Percentiles rank a stretch among this genome's conserved stretches.
Conservation (phyloP, 2,329 filamentous ascomycete genomes). For the Aspergillus japonicus region DNA sequence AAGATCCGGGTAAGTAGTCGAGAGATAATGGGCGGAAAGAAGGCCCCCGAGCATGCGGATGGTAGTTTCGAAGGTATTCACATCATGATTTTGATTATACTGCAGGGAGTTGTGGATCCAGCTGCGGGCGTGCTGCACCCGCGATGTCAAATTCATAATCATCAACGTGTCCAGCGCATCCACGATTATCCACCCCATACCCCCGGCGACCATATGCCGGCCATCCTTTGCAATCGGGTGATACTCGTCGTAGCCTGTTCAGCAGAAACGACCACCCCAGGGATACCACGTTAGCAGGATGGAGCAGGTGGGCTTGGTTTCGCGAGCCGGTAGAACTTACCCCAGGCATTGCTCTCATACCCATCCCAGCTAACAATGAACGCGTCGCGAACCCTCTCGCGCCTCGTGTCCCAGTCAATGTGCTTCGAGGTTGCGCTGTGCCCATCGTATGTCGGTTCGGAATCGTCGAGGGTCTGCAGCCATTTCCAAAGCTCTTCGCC, state of each 20-base stretch:
- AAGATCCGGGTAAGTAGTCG: conserved; percentile 74
- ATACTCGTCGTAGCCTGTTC: conserved; percentile 66
- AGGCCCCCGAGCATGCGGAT: conserved; percentile 96
- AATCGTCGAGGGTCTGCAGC: conserved; percentile 53
- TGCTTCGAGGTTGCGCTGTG: conserved; percentile 27
- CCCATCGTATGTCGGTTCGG: conserved; percentile 23
- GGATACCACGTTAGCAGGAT: conserved; percentile 25
- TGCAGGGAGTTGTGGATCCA: conserved; percentile 81
- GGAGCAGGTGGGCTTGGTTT: no score
- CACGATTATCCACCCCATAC: conserved; percentile 97
- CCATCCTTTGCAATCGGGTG: conserved; percentile 77
- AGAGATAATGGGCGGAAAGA: conserved; percentile 92
- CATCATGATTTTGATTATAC: conserved; percentile 91
- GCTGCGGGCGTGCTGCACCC: conserved; percentile 78
- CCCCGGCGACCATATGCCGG: conserved; percentile 79
- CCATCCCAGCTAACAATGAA: conserved; percentile 91
- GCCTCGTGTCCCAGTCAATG: conserved; percentile 73
- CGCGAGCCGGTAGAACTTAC: conserved; percentile 51
- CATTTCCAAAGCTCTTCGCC: conserved; percentile 55
- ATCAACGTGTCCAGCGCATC: conserved; percentile 96
- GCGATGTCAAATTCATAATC: conserved; percentile 91
- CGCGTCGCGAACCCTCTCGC: conserved; percentile 80
- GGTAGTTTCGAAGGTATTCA: conserved; percentile 96
- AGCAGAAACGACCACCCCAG: background rate
- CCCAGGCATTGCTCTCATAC: conserved; percentile 93